phyloP scores from a whole-genome alignment of 2,329 filamentous ascomycete species.

The Chalara sp. region DNA sequence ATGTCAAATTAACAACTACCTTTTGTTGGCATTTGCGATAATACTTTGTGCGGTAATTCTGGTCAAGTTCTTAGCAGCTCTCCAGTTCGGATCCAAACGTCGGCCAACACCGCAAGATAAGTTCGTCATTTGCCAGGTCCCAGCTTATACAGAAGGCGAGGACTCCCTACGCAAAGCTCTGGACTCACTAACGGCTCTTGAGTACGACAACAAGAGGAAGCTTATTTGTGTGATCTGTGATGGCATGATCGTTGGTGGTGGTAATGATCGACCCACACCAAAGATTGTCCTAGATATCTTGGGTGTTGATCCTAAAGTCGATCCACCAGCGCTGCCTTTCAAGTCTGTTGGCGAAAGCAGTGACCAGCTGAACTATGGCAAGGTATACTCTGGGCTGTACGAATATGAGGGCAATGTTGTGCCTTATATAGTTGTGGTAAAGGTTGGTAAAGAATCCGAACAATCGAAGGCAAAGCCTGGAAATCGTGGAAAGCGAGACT shows the following conservation, averaged over 20 bases:
- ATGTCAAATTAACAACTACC: slow-evolving; percentile 87
- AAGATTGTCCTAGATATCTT: slow-evolving; percentile 98
- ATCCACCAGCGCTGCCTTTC: slow-evolving; percentile 90
- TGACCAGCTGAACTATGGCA: slow-evolving; percentile 95
- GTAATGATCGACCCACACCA: slow-evolving; percentile 92
- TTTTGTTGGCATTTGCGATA: slow-evolving; percentile 81
- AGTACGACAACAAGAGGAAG: slow-evolving; percentile 98
- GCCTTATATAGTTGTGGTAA: slow-evolving; percentile 91
- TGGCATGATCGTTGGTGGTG: slow-evolving; percentile 91
- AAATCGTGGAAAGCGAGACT: slow-evolving; percentile 97
- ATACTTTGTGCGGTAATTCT: slow-evolving; percentile 73
- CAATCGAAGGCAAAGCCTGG: slow-evolving; percentile 86
- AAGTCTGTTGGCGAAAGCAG: slow-evolving; percentile 83
- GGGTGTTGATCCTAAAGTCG: slow-evolving; percentile 92
- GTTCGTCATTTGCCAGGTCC: slow-evolving; percentile 97
- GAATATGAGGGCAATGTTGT: slow-evolving; percentile 97
- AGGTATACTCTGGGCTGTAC: slow-evolving; percentile 96
- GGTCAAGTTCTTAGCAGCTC: slow-evolving; percentile 84
- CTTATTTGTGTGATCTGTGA: slow-evolving; percentile 95
- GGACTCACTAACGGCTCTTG: slow-evolving; percentile 86
- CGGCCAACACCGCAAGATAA: slow-evolving; percentile 90
- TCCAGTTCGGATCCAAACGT: slow-evolving; percentile 89
- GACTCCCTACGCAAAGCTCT: slow-evolving; percentile 88
- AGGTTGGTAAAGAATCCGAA: slow-evolving; percentile 95
- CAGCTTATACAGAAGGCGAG: slow-evolving; percentile 96